Base-by-base conservation (phyloP, 2,329 filamentous ascomycete species). In the Botrytis medusae region DNA sequence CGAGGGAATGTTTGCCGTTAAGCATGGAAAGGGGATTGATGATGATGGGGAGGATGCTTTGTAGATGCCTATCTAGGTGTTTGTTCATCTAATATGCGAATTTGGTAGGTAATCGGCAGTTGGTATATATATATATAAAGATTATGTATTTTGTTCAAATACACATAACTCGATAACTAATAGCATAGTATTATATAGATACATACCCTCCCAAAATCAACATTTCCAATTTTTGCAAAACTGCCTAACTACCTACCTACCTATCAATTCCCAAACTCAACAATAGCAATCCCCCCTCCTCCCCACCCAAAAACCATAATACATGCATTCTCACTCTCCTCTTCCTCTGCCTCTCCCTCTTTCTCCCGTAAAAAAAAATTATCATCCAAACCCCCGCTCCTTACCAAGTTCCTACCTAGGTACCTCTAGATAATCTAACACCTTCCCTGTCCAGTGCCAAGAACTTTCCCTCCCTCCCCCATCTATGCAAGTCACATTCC, bases 1-100 rank as follows among this genome's bases (percentile, higher is more conserved):
- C 79, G 90, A 88, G 0, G 93, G 93, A 0, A 71, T 91, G 20
- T 84, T 81, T 76, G 82, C 76, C 71, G 69, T 76, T 14, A 73
- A 73, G 67, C 74, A 73, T 61, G 64, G 48, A 14, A 61, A 22
- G 4, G 74, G 74, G 4, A 54, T 46, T 14, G 54, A 62, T n/a
- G 74, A 75, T 25, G 75, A 75, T 69, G 32, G 32, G 8, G 71
- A 42, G 6, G 60, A 14, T 34, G 25, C 18, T 2, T 54, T 71
- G 32, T 63, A 61, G 68, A 60, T 51, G 25, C 29, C 29, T 22
- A 29, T 1, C 22, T 14, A 8, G 25, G 48, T 51, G 7, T 59
- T 14, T 60, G 10, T 48, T 32, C n/a, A 18, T 57, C n/a, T 29
- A 14, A 57, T 57, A 57, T 29, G 16, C n/a, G 16, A 18, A 20